These are phyloP conservation scores for Clarireedia homoeocarpa DNA, from an alignment of 2,329 filamentous ascomycete species.

Conservation along the genomic window DNA sequence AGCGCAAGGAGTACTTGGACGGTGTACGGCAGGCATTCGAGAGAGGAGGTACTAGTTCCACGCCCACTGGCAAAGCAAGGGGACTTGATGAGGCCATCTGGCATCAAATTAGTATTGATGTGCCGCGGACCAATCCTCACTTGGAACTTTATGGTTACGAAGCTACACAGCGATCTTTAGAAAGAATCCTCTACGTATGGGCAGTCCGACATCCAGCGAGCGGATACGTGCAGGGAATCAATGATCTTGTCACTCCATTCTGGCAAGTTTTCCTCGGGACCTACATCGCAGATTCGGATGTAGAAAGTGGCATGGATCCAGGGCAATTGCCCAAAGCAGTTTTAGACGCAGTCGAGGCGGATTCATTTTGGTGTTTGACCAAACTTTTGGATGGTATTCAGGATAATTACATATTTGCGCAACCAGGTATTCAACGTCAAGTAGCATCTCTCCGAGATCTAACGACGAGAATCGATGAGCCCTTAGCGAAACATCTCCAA, in stretches of 20 bases:
- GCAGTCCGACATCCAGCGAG: slow-evolving; percentile 94
- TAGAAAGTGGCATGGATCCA: slow-evolving; percentile 93
- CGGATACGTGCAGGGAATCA: slow-evolving; percentile 97
- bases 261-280: slow-evolving; percentile 95
- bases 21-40: slow-evolving; percentile 72
- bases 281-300: slow-evolving; percentile 90
- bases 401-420: slow-evolving; percentile 97
- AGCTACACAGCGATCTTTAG: slow-evolving; percentile 86
- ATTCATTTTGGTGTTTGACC: slow-evolving; percentile 97
- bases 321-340: slow-evolving; percentile 87
- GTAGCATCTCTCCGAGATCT: slow-evolving; percentile 83
- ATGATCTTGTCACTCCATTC: slow-evolving; percentile 94
- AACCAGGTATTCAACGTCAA: slow-evolving; percentile 93
- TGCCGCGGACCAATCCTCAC: slow-evolving; percentile 92
- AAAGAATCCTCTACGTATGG: slow-evolving; percentile 95
- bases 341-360: slow-evolving; percentile 91
- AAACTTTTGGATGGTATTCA: slow-evolving; percentile 98
- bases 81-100: slow-evolving; percentile 95
- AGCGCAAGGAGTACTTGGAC: slow-evolving; percentile 93
- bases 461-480: slow-evolving; percentile 79
- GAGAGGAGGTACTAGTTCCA: slow-evolving; percentile 45
- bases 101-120: slow-evolving; percentile 99
- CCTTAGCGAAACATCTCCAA: slow-evolving; percentile 81
- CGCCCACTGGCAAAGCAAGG: slow-evolving; percentile 40
- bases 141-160: slow-evolving; percentile 93